phyloP scores from a whole-genome alignment of 1,139 yeast species.

The Yamadazyma trypodendri region DNA sequence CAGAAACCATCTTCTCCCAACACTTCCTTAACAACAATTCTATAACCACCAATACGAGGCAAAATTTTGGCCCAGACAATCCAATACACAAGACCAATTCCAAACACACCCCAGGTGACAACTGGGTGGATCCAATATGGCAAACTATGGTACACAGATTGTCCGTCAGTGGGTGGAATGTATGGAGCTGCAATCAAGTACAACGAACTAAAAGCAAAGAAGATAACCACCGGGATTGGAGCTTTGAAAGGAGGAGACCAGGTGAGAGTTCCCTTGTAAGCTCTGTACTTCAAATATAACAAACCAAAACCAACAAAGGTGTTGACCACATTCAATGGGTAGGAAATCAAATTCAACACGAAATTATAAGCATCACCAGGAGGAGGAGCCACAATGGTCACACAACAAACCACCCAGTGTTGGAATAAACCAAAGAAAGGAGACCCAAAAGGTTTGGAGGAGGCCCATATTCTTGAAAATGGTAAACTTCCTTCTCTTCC shows the following conservation, averaged over 20 bases:
- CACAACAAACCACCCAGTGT: constrained; percentile 52
- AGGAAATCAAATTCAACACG: constrained; percentile 47
- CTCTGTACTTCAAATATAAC: constrained; percentile 44
- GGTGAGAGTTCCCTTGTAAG: constrained; percentile 47
- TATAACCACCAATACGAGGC: constrained; percentile 61
- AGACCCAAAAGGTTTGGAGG: constrained; percentile 42
- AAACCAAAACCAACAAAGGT: constrained; percentile 44
- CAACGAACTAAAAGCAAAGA: constrained; percentile 66
- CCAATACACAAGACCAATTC: constrained; percentile 72
- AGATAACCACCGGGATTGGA: constrained; percentile 57
- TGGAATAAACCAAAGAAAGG: constrained; percentile 60
- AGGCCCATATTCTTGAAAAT: constrained; percentile 44
- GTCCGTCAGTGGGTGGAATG: constrained; percentile 69
- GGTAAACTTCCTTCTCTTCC: constrained; percentile 52
- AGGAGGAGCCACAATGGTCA: constrained; percentile 49
- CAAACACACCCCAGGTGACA: constrained; percentile 78
- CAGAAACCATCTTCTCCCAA: constrained; percentile 75
- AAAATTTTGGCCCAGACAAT: constrained; percentile 59
- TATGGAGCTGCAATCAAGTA: constrained; percentile 80
- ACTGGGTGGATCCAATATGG: constrained; percentile 86
- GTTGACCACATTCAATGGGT: constrained; percentile 53
- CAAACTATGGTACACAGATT: constrained; percentile 60
- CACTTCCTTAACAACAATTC: constrained; percentile 55
- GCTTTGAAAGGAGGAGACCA: constrained; percentile 83
- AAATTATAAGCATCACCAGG: constrained; percentile 52